Evolutionary conservation across 441 rosid genomes (phyloP), one percentile per base, ranked within the genome.

Genomic region (Eruca vesicaria): DNA sequence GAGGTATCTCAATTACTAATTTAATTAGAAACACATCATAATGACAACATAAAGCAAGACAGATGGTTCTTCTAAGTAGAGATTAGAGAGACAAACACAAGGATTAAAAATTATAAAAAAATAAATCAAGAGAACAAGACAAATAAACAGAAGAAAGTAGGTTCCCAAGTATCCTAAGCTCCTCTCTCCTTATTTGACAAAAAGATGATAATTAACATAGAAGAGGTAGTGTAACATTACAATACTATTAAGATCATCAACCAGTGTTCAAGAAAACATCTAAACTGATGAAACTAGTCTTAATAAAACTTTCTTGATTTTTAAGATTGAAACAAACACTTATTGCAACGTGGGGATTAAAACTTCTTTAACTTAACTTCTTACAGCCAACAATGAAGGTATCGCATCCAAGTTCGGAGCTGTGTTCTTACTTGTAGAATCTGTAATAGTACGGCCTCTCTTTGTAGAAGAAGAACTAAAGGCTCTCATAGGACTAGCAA

Each of bases 401-500:
- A 90, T 86, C 36, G 89, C 90, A 52, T 82, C 57, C 81, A 93
- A 81, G 75, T 88, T 88, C n/a, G 93, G 87, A 38, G 87, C 72
- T 4, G 86, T 68, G 77, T 79, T 88, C 66, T 83, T 86, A 72
- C 59, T 77, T 18, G 82, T 82, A 35, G 86, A 65, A 76, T 83
- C 87, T 80, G 88, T 78, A 15, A 80, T 86, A 11, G 71, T 74
- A 14, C 79, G 76, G 12, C 76, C 92, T 79, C 86, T 87, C 73
- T 86, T 90, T 5, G 86, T 75, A 36, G 82, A 72, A 9, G 90
- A 82, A 33, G 71, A 53, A 60, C 74, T 66, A 35, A 95, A 88
- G 32, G 97, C 98, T 82, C 98, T 88, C 94, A 91, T 89, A 0
- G 99, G 99, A 64, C 96, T 90, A 1, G 99, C 92, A 33, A 93